Evolutionary conservation across 2,329 filamentous ascomycete genomes (phyloP), one percentile per base, ranked within the genome.

Genomic region (Neopestalotiopsis sp.): DNA sequence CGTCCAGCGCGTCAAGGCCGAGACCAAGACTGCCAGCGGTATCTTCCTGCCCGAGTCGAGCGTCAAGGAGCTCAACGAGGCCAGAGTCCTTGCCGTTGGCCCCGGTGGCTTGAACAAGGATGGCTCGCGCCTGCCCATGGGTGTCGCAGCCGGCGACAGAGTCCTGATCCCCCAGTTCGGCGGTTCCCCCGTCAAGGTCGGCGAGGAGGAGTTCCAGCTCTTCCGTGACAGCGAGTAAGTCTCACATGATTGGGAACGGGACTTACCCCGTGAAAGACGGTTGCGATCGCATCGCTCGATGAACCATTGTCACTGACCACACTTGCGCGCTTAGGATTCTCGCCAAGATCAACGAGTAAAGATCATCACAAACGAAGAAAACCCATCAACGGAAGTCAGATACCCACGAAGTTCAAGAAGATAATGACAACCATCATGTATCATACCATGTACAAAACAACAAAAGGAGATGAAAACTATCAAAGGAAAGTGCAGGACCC

Each of bases 281-380:
- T 9, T 7, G 17, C 40, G 14, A 40, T 32, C 5, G 4, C 59
- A 40, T 74, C 45, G 30, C 40, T 13, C 42, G 42, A 20, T 67
- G 20, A 67, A 65, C 70, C 42, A 69, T 14, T 5, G 45, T 61
- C 42, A 40, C 73, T 79, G 38, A 77, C 72, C 38, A 53, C 20
- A 67, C 24, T 74, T 38, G 73, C 38, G 42, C 14, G 65, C 28
- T 32, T 77, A 98, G 95, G 83, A 94, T 99, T 76, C 90, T 99
- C 71, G 96, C 96, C 82, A 99, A 98, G 92, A 97, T 99, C 89
- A 97, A 94, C 85, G 95, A 98, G 89, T 97, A 93, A 87, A 93
- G 12, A 87, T 78, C 69, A 74, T 66, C 71, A 53, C 20, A 20
- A 53, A 24, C 9, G 14, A 38, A 38, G 34, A 38, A 38, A 38